phyloP scores from a whole-genome alignment of 306 rosid species.

The Pterocarpus santalinus region DNA sequence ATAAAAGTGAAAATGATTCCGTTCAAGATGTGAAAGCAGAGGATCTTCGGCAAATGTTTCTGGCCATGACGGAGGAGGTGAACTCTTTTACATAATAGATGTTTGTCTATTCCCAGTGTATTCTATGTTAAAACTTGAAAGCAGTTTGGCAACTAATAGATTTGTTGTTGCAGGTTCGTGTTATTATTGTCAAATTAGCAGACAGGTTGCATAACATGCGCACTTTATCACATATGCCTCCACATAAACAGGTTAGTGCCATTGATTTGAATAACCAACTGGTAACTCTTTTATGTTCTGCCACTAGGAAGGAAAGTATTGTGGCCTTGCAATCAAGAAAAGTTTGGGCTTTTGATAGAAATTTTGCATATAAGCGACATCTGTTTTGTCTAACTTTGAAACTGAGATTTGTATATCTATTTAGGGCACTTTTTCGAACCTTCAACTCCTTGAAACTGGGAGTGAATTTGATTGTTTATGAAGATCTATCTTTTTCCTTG shows the following conservation, averaged over 20 bases:
- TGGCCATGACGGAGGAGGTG: conserved; percentile 99
- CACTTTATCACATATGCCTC: conserved; percentile 97
- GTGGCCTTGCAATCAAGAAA: conserved; percentile 22
- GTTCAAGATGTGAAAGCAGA: conserved; percentile 97
- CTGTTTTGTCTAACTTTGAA: conserved; percentile 13
- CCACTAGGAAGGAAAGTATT: conserved; percentile 12
- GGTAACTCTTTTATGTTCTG: conserved; percentile 20
- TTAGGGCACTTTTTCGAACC: conserved; percentile 20
- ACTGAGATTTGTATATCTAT: background rate
- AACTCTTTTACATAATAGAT: conserved; percentile 33
- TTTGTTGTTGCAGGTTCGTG: conserved; percentile 82
- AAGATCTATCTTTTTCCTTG: conserved; percentile 15
- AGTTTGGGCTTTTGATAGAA: conserved; percentile 32
- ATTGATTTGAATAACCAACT: conserved; percentile 40
- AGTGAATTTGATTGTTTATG: conserved; percentile 25
- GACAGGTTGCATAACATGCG: conserved; percentile 99
- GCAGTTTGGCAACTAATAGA: conserved; percentile 44
- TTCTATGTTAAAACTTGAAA: conserved; percentile 31
- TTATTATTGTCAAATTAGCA: conserved; percentile 95
- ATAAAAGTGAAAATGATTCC: conserved; percentile 78
- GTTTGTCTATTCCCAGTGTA: conserved; percentile 42
- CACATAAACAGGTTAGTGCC: conserved; percentile 88
- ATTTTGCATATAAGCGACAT: conserved; percentile 16
- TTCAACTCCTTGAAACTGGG: conserved; percentile 31
- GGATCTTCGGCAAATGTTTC: conserved; percentile 96